Evolutionary conservation across 2,329 filamentous ascomycete species (phyloP), one percentile per base, ranked within the genome.

Genomic region (Daldinia eschscholtzii): DNA sequence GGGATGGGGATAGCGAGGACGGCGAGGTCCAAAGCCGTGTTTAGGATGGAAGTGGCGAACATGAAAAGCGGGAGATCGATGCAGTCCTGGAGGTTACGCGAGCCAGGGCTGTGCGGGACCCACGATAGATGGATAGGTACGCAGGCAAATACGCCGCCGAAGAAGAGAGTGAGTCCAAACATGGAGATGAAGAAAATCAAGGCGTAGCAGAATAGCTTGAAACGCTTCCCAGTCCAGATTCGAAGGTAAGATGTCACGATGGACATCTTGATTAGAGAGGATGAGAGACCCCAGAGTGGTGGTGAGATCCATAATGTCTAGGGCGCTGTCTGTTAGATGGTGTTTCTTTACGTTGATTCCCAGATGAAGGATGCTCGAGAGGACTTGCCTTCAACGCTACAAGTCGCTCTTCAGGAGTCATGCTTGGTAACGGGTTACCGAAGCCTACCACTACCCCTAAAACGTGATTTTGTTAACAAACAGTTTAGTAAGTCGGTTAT

Each of bases 281-380:
- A 63, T 5, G 70, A 71, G 37, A 73, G 61, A 23, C 70, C 70
- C 72, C 72, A 73, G 46, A 72, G 62, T 1, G 70, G 68, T 33
- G 72, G 72, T 6, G 70, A 72, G 35, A 72, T 67, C 72, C 72
- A 73, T 9, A 71, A 52, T 15, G 65, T 70, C 70, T 73, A 4
- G 35, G n/a, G 12, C 3, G n/a, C 2, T 44, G 50, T 62, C 60
- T 44, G 50, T 62, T 60, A 66, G 57, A 55, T 41, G 28, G 10
- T 15, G 20, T 28, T 37, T 44, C 23, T 4, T 15, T 33, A 15
- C 28, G 12, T 20, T 7, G 12, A 15, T 20, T 20, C 13, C 4
- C 6, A 15, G 52, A 6, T 13, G 15, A 15, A n/a, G 9, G 10
- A 2, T 23, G 20, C 20, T 13, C 12, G 12, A 3, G 7, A 2